Conservation (phyloP, 2,329 filamentous ascomycete species). For the Aureobasidium sp. region DNA sequence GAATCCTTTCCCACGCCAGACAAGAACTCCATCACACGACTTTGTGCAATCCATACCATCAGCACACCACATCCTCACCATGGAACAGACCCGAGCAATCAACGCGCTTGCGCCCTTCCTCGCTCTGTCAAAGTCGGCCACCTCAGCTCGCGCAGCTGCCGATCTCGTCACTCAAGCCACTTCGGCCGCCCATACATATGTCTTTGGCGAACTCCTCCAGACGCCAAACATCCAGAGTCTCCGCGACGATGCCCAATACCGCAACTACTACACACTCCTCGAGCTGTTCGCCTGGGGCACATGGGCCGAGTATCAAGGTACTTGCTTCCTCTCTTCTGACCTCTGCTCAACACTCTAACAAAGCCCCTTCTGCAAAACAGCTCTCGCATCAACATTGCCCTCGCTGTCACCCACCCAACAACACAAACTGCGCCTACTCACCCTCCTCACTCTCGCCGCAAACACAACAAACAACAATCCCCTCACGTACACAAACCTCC, state of each 20-base stretch:
- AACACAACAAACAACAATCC: constrained; percentile 39
- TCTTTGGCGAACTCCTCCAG: constrained; percentile 90
- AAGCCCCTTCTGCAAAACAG: constrained; percentile 24
- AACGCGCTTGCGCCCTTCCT: constrained; percentile 75
- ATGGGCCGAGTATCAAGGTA: constrained; percentile 67
- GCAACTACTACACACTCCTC: constrained; percentile 61
- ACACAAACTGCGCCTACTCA: constrained; percentile 84
- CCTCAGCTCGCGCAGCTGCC: constrained; percentile 73
- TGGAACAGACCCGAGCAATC: constrained; percentile 64
- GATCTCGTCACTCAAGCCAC: constrained; percentile 85
- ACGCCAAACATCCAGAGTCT: constrained; percentile 73
- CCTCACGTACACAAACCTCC: constrained; percentile 67
- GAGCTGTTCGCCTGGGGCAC: constrained; percentile 91
- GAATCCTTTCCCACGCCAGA: not conserved
- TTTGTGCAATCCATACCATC: not conserved
- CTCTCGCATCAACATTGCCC: constrained; percentile 54
- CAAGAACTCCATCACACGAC: not conserved
- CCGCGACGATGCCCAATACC: constrained; percentile 54
- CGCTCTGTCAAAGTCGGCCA: constrained; percentile 77
- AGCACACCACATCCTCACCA: constrained; percentile 29
- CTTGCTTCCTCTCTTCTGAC: not conserved
- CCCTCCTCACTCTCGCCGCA: constrained; percentile 72
- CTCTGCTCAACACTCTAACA: too few relatives aligned
- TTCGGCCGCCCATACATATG: constrained; percentile 78
- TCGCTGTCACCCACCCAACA: constrained; percentile 63